Percentiles rank a stretch among this genome's conserved stretches.
phyloP scores from a whole-genome alignment of 495 filamentous ascomycete species.

The Amniculicola lignicola region DNA sequence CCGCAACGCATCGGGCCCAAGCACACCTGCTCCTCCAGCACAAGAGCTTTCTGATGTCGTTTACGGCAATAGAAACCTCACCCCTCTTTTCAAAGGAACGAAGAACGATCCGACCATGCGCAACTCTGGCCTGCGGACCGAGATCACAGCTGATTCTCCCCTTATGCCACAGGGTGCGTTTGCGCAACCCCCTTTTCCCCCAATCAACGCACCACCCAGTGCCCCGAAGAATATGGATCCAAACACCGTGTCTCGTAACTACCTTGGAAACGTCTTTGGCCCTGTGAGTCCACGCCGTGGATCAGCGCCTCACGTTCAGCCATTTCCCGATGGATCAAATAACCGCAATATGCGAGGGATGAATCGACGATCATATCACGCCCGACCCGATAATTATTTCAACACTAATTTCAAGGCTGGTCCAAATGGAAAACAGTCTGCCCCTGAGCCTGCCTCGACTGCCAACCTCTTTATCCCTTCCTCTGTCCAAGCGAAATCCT shows the following conservation, averaged over 20 bases:
- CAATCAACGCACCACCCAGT: neutral
- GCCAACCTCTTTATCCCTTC: conserved; percentile 21
- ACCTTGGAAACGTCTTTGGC: neutral
- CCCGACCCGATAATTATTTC: conserved; percentile 17
- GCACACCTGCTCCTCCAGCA: conserved; percentile 27
- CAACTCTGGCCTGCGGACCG: conserved; percentile 27
- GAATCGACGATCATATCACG: conserved; percentile 12
- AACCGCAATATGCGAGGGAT: conserved; percentile 1
- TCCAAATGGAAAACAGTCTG: neutral
- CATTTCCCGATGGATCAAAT: conserved; percentile 6
- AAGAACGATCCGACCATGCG: conserved; percentile 20
- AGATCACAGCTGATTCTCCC: conserved; percentile 26
- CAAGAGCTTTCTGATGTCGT: conserved; percentile 27
- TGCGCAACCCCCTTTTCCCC: too few relatives aligned
- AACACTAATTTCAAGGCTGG: conserved; percentile 1
- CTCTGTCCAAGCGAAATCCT: conserved; percentile 25
- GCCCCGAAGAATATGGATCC: conserved; percentile 5
- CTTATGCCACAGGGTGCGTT: conserved; percentile 16
- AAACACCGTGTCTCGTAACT: conserved; percentile 2
- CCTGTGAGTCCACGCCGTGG: conserved; percentile 17
- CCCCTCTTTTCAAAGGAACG: conserved; percentile 42
- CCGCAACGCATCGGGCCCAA: conserved; percentile 34
- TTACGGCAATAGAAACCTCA: conserved; percentile 44
- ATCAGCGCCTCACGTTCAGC: conserved; percentile 14
- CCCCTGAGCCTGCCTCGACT: neutral